phyloP scores from a whole-genome alignment of 768 basidiomycete genomes.

The Amanita brunnescens region DNA sequence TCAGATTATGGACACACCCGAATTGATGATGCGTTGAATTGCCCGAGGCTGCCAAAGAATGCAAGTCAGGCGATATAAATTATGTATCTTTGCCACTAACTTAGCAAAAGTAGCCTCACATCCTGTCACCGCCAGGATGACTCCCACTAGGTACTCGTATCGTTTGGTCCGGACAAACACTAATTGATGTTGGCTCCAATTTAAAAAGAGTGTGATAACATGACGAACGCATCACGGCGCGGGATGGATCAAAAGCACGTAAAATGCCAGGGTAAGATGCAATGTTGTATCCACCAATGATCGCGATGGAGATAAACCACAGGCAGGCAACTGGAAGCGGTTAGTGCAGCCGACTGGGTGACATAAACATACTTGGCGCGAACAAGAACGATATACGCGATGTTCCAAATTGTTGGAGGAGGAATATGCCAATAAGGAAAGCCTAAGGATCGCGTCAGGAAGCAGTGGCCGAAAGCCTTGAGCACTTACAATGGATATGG shows the following conservation, averaged over 20 bases:
- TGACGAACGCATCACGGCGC: constrained; percentile 49
- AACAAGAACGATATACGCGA: constrained; percentile 39
- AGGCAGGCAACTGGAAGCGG: constrained; percentile 30
- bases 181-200: constrained; percentile 13
- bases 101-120: constrained; percentile 64
- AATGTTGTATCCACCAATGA: constrained; percentile 51
- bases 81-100: constrained; percentile 18
- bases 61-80: background rate
- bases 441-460: constrained; percentile 21
- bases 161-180: constrained; percentile 58
- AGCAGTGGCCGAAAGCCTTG: background rate
- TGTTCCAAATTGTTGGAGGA: constrained; percentile 54
- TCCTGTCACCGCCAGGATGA: constrained; percentile 59
- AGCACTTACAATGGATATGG: constrained; percentile 47
- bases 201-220: background rate
- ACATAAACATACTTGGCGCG: constrained; percentile 35
- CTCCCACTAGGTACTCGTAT: constrained; percentile 52
- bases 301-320: constrained; percentile 46
- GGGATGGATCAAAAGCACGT: constrained; percentile 58
- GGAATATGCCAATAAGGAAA: constrained; percentile 50
- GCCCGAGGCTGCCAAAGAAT: constrained; percentile 39
- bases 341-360: constrained; percentile 16
- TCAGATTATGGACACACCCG: constrained; percentile 24
- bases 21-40: constrained; percentile 56
- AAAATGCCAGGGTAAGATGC: constrained; percentile 47